These are phyloP conservation scores for Lobosporangium transversale DNA, from an alignment of 192 early-diverging fungal genomes.

Conservation along the genomic window DNA sequence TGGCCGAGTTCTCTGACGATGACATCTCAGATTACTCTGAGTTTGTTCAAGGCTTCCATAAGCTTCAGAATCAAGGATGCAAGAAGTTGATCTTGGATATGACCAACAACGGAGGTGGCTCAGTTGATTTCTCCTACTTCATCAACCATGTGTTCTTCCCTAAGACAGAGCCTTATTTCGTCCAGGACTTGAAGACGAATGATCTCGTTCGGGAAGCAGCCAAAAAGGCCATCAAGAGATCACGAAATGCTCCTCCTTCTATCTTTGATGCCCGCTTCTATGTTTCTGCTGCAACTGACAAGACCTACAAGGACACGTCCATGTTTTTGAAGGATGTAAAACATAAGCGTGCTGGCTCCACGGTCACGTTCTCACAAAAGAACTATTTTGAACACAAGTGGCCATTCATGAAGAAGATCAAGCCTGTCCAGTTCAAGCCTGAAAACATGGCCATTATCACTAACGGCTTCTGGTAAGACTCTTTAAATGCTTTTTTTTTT, in stretches of 20 bases:
- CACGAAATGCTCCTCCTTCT: conserved; percentile 1
- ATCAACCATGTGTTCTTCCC: conserved; percentile 50
- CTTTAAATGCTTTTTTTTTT: background rate
- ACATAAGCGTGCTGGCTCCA: conserved; percentile 16
- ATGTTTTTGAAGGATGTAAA: conserved; percentile 39
- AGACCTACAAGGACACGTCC: conserved; percentile 20
- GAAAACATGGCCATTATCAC: conserved; percentile 47
- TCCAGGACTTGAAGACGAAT: conserved; percentile 16
- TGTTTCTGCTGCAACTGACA: conserved; percentile 4
- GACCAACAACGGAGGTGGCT: conserved; percentile 53
- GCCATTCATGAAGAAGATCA: conserved; percentile 14
- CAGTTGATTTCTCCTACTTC: conserved; percentile 36
- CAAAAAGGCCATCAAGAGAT: conserved; percentile 2
- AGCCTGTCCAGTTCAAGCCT: conserved; percentile 24
- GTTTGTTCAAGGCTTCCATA: conserved; percentile 22
- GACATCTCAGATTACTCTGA: conserved; percentile 4
- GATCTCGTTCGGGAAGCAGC: conserved; percentile 18
- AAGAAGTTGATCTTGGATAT: conserved; percentile 50
- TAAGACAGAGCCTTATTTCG: conserved; percentile 28
- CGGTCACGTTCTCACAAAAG: conserved; percentile 13
- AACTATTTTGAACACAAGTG: conserved; percentile 16
- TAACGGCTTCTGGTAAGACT: conserved; percentile 45
- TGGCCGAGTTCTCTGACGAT: background rate
- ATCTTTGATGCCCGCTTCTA: conserved; percentile 23
- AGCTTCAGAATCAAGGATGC: conserved; percentile 22